Percentiles rank a stretch among this genome's conserved stretches.
These are phyloP conservation scores for Triticum dicoccoides DNA, from an alignment of 176 grass and related monocot genomes.

Conservation along the genomic window DNA sequence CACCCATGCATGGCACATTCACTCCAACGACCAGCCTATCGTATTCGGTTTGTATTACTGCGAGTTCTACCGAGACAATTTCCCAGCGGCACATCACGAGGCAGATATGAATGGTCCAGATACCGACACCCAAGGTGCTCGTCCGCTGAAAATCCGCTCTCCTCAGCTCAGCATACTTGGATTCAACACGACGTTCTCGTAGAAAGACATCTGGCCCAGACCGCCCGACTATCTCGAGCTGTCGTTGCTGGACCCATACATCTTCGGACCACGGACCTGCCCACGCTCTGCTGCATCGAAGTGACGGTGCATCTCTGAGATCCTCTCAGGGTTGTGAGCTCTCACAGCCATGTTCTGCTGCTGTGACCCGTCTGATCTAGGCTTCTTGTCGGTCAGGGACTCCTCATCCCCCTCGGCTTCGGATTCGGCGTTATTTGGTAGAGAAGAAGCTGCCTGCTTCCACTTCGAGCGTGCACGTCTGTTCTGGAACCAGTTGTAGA, in stretches of 20 bases:
- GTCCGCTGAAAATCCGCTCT: too few species aligned
- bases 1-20: too few species aligned
- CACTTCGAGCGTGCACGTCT: constrained; percentile 85
- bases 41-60: too few species aligned
- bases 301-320: constrained; percentile 26
- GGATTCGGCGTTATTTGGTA: constrained; percentile 69
- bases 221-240: constrained; percentile 48
- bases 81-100: too few species aligned
- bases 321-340: neutral
- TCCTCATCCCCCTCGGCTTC: constrained; percentile 76
- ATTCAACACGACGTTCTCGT: constrained; percentile 62
- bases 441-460: constrained; percentile 68
- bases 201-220: constrained; percentile 65
- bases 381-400: constrained; percentile 68
- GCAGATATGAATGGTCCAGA: too few species aligned
- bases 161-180: constrained; percentile 35
- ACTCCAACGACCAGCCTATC: too few species aligned
- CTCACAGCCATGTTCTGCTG: constrained; percentile 28
- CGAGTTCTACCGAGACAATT: too few species aligned
- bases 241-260: constrained; percentile 58
- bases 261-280: constrained; percentile 22
- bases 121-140: too few species aligned
- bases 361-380: constrained; percentile 44
- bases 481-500: constrained; percentile 99
- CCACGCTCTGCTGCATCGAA: constrained; percentile 24